Percentiles rank a stretch among this genome's conserved stretches.
These are phyloP conservation scores for Fusarium lyarnte DNA, from an alignment of 2,329 filamentous ascomycete genomes.

Conservation along the genomic window DNA sequence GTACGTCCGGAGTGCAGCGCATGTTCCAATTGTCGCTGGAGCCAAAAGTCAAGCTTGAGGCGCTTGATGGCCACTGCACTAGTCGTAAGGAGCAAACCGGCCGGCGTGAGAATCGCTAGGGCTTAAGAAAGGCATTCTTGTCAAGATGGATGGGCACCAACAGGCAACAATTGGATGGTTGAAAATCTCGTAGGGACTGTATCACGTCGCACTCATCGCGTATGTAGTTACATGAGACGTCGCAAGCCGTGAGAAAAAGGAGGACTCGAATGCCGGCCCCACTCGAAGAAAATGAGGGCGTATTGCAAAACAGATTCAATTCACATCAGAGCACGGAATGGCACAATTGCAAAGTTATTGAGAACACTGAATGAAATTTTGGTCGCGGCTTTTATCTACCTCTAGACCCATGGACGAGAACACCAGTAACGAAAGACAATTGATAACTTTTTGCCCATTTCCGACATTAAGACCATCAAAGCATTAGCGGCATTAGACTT, in stretches of 20 bases:
- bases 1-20: fast-evolving
- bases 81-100: fast-evolving
- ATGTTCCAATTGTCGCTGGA: no score
- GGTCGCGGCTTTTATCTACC: slow-evolving; percentile 41
- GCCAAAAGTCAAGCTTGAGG: neutral
- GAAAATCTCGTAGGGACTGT: neutral
- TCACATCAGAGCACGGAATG: neutral
- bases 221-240: neutral
- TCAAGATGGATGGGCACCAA: no score
- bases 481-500: slow-evolving; percentile 40
- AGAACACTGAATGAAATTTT: slow-evolving; percentile 26
- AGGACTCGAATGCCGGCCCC: neutral
- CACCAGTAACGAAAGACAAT: slow-evolving; percentile 36
- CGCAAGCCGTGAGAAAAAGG: neutral
- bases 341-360: neutral
- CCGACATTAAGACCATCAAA: slow-evolving; percentile 36
- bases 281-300: neutral
- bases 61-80: neutral
- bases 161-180: neutral
- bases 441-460: slow-evolving; percentile 35
- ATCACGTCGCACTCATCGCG: neutral
- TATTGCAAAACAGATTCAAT: neutral
- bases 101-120: neutral
- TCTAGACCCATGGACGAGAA: slow-evolving; percentile 37
- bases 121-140: fast-evolving